Evolutionary conservation across 148 eudicot species (phyloP), one percentile per base, ranked within the genome.

Genomic region (Chenopodium suecicum): DNA sequence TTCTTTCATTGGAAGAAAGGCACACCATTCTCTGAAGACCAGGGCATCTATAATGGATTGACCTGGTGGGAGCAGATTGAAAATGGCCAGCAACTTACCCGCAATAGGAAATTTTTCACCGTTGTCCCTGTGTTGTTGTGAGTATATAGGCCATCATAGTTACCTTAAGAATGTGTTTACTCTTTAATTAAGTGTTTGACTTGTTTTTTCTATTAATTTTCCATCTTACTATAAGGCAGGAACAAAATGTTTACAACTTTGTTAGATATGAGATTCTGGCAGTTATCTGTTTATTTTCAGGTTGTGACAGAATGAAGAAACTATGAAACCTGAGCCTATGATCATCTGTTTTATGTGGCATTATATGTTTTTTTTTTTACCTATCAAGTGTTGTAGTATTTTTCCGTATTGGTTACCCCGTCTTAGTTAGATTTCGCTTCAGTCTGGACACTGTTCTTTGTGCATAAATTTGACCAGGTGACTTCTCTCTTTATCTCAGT

Each of bases 31-130:
- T 76, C 95, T 83, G 95, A 92, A 60, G 95, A 92, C 67, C 95
- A 92, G 85, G 95, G 95, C 58, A 90, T 92, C 86, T 92, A 92
- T 86, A 92, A 92, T 82, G 87, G 93, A 75, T 83, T 92, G 88
- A 92, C 95, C 47, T 92, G 95, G 95, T 92, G 95, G 95, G 95
- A 92, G 89, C 95, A 92, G 76, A 84, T 92, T 75, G 95, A 90
- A 79, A 89, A 74, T 82, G 95, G 95, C 77, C 87, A 92, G 84
- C 93, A 92, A 80, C 91, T 90, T 77, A 92, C 95, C 41, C 93
- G 93, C 85, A 92, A 90, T 56, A 88, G 95, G 80, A 92, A 92
- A 86, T 92, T 92, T 82, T 82, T 92, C 70, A 92, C 95, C 47
- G 90, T 89, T 58, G 90, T 90, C 44, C 95, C 95, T 13, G 90